phyloP scores from a whole-genome alignment of 2,329 filamentous ascomycete genomes.

The Colletotrichum tofieldiae region DNA sequence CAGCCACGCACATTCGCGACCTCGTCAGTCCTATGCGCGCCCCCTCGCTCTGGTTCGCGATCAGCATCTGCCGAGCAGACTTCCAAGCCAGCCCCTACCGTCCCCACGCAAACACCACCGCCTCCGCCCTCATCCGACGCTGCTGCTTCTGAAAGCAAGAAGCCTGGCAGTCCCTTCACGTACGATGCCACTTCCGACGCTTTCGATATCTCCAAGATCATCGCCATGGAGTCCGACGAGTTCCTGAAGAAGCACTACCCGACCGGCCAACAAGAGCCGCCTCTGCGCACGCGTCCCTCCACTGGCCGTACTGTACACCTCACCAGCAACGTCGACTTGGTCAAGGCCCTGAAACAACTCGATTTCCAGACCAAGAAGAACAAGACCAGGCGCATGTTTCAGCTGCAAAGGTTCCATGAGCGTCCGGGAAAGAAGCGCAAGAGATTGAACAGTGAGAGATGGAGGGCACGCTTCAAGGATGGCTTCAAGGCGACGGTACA shows the following conservation, averaged over 20 bases:
- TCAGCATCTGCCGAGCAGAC: neutral
- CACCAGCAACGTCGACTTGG: conserved; percentile 59
- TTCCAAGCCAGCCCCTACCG: neutral
- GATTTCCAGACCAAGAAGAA: conserved; percentile 64
- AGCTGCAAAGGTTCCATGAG: conserved; percentile 80
- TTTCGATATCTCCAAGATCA: conserved; percentile 55
- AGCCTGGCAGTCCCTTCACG: conserved; percentile 14
- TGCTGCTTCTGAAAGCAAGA: conserved; percentile 10
- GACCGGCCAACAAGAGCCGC: conserved; percentile 43
- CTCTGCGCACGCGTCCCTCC: conserved; percentile 58
- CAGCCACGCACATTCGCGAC: conserved; percentile 30
- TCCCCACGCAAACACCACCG: conserved; percentile 15
- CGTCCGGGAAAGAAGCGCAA: conserved; percentile 83
- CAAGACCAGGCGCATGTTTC: conserved; percentile 69
- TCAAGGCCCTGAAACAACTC: conserved; percentile 61
- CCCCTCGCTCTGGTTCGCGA: neutral
- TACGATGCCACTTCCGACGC: conserved; percentile 42
- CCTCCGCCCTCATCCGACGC: conserved; percentile 6
- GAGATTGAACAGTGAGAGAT: conserved; percentile 78
- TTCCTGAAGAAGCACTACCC: conserved; percentile 43
- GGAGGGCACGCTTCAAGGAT: conserved; percentile 77
- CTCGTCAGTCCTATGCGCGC: neutral
- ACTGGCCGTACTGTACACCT: conserved; percentile 63
- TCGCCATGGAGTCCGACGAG: conserved; percentile 51
- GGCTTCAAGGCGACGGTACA: conserved; percentile 77